Evolutionary conservation across 345 rosid genomes (phyloP), one percentile per base, ranked within the genome.

Genomic region (Eucalyptus dawsonii): DNA sequence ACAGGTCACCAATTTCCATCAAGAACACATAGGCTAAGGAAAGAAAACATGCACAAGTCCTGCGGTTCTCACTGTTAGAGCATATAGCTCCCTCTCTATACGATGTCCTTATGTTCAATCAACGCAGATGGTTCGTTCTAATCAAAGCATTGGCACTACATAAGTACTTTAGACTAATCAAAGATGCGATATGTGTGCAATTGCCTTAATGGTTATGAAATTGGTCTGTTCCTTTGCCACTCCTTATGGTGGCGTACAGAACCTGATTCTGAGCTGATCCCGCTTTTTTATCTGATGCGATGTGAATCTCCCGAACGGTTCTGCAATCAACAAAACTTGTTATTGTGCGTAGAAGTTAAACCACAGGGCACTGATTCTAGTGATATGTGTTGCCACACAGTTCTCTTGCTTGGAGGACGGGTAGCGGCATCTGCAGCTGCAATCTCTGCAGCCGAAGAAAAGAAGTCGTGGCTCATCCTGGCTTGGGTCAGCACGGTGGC

Each of bases 401-500:
- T 92, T 22, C 91, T 92, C 22, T 69, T 92, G 89, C 90, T 92
- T 8, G 93, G 93, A 86, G 92, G 40, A 13, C 80, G 87, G 45
- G 91, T 91, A 58, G 92, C 93, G 8, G 91, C 92, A 29, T 91
- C 93, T 3, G 92, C 93, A 5, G 90, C 91, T 14, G 89, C 90
- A 16, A 50, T 92, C 44, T 91, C 92, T 1, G 29, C n/a, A 12
- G 76, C 58, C 8, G 86, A 91, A 7, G 92, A 91, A 86, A 90
- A 88, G 90, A 91, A 88, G 91, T 85, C 92, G 25, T 91, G 93
- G 93, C 89, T 92, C 25, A 34, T 91, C 9, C 51, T 92, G 72
- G 92, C 91, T 4, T 90, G 90, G 91, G 92, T 88, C 87, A 92
- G 92, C 88, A 92, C 93, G 1, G 91, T 91, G 80, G 93, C 93